Percentiles rank a stretch among this genome's conserved stretches.
Conservation (phyloP, 2,329 filamentous ascomycete species). For the Pestalotiopsis sp. region DNA sequence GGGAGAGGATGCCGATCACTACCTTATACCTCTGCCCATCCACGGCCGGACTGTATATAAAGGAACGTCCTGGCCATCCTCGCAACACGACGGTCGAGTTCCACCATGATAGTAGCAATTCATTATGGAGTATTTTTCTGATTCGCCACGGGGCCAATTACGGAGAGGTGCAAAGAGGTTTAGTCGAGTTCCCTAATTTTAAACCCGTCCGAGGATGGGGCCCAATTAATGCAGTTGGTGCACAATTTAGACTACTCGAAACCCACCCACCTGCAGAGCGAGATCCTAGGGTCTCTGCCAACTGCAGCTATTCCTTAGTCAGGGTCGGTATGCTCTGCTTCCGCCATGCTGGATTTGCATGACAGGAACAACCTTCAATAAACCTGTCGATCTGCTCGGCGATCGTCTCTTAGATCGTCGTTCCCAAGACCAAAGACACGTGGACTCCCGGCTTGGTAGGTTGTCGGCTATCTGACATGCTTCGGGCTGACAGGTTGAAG, state of each 20-base stretch:
- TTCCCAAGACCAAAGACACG: background rate
- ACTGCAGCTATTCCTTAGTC: background rate
- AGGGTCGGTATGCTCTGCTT: background rate
- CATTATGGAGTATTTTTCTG: background rate
- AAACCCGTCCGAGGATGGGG: background rate
- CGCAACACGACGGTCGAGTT: background rate
- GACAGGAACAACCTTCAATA: slow-evolving; percentile 8
- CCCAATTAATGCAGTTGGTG: slow-evolving; percentile 2
- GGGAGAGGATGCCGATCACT: slow-evolving; percentile 4
- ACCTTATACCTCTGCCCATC: slow-evolving; percentile 4
- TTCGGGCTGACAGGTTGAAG: background rate
- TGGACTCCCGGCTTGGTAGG: background rate
- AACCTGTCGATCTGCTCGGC: slow-evolving; percentile 5
- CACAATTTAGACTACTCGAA: background rate
- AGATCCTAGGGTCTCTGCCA: background rate
- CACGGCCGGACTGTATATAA: background rate
- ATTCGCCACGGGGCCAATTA: slow-evolving; percentile 5
- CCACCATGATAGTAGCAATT: slow-evolving; percentile 1
- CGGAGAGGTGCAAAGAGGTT: background rate
- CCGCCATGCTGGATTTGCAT: background rate
- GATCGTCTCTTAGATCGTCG: background rate
- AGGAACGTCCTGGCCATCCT: background rate
- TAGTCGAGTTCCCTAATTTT: slow-evolving; percentile 6
- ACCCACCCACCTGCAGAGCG: background rate
- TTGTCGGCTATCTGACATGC: background rate